Evolutionary conservation across 2,329 filamentous ascomycete genomes (phyloP), one percentile per base, ranked within the genome.

Genomic region (Diaporthe helianthi): DNA sequence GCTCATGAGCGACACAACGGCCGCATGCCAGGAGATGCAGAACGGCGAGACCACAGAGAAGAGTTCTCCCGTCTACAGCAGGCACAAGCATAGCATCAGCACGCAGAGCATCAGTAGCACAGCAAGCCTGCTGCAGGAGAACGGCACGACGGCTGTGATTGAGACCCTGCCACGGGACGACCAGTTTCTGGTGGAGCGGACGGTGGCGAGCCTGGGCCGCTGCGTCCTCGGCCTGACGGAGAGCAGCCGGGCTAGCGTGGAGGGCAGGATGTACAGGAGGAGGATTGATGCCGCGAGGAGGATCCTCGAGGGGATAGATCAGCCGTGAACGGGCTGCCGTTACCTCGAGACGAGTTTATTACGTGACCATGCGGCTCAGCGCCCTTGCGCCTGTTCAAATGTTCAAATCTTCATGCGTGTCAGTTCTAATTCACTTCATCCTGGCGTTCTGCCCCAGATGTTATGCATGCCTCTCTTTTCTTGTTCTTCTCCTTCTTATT

Each of bases 241-340:
- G 79, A 79, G 83, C 64, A 82, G 87, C 72, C 80, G 81, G 72
- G 80, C 85, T 69, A 84, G 84, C 74, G 80, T 87, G 71, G 87
- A 92, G 73, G 86, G 85, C 61, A 84, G 89, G 67, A 83, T 90
- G 70, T 89, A 92, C 78, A 84, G 93, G 70, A 83, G 91, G 72
- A 85, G 92, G 73, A 85, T 97, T 63, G 93, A 97, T 73, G 87
- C 89, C 65, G 94, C 93, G 6, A 88, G 90, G 70, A 85, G 87
- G 65, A 86, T 93, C 4, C 82, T 97, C 36, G 92, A 95, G 73
- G 93, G 92, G 6, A 81, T 89, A 70, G 85, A 90, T 5, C 24
- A 53, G 17, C 31, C 64, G 7, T 72, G 49, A 70, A 15, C 17
- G 3, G 15, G 1, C 19, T 58, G 24, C 24, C 36, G 12, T 26